Evolutionary conservation across 163 green algal genomes (phyloP).

Genomic region (Scenedesmus sp.): DNA sequence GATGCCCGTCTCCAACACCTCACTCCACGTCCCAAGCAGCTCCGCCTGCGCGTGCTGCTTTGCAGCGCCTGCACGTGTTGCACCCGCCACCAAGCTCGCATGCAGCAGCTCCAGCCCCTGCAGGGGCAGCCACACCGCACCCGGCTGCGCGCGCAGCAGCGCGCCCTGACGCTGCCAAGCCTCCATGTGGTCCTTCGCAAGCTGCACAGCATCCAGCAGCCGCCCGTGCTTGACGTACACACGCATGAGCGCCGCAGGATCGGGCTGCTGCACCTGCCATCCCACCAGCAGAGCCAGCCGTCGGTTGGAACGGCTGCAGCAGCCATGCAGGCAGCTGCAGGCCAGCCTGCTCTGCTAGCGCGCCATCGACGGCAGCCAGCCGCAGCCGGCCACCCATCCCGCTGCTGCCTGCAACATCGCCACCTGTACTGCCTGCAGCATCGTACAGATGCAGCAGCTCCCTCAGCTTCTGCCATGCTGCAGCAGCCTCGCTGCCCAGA

Average conservation of each 20-base stretch:
- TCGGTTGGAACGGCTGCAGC: slow-evolving; percentile 64
- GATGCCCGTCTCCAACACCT: slow-evolving; percentile 19
- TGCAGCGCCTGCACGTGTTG: slow-evolving; percentile 6
- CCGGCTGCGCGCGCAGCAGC: slow-evolving; percentile 28
- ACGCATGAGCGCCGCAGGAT: slow-evolving; percentile 70
- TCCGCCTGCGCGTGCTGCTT: neutral
- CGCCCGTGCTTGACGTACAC: slow-evolving; percentile 72
- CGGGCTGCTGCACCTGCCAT: slow-evolving; percentile 60
- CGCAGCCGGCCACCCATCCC: slow-evolving; percentile 57
- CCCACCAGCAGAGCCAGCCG: neutral
- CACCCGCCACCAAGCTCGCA: slow-evolving; percentile 29
- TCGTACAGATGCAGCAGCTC: slow-evolving; percentile 53
- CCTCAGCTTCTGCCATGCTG: slow-evolving; percentile 58
- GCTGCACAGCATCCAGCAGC: slow-evolving; percentile 67
- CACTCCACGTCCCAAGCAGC: slow-evolving; percentile 14
- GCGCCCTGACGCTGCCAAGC: slow-evolving; percentile 57
- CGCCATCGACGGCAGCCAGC: slow-evolving; percentile 68
- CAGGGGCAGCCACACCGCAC: slow-evolving; percentile 43
- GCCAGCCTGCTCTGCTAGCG: slow-evolving; percentile 59
- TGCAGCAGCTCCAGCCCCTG: slow-evolving; percentile 36
- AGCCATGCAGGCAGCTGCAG: slow-evolving; percentile 75
- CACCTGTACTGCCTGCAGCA: neutral
- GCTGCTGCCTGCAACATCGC: slow-evolving; percentile 4
- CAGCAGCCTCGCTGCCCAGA: slow-evolving; percentile 55
- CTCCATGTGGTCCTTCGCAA: slow-evolving; percentile 62